Conservation (phyloP, 1,139 yeast species). For the Candida sojae region DNA sequence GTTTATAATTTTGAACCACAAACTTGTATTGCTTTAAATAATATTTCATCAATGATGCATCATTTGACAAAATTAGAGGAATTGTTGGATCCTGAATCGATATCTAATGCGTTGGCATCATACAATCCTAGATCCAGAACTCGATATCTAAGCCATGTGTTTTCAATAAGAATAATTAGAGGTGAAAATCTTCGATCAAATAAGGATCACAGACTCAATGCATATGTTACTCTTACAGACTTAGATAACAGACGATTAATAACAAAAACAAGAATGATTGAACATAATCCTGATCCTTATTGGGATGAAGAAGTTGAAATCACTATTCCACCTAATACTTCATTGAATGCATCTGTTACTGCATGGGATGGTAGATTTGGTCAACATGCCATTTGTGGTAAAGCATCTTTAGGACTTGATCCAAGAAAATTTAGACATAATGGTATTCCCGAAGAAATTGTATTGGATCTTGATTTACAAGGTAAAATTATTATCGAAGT, state of each 20-base stretch:
- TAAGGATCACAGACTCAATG: slow-evolving; percentile 49
- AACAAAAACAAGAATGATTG: slow-evolving; percentile 71
- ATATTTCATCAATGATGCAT: slow-evolving; percentile 61
- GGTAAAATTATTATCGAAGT: slow-evolving; percentile 66
- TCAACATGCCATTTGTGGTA: slow-evolving; percentile 69
- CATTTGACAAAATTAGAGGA: slow-evolving; percentile 64
- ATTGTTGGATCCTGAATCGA: slow-evolving; percentile 59
- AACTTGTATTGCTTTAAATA: slow-evolving; percentile 77
- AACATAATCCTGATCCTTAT: slow-evolving; percentile 66
- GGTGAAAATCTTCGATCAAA: slow-evolving; percentile 63
- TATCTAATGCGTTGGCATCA: slow-evolving; percentile 48
- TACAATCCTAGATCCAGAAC: slow-evolving; percentile 32
- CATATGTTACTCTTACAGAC: slow-evolving; percentile 72
- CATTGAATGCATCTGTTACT: slow-evolving; percentile 53
- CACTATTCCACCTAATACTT: slow-evolving; percentile 40
- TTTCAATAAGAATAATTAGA: slow-evolving; percentile 62
- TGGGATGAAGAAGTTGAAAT: slow-evolving; percentile 92
- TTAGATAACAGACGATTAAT: slow-evolving; percentile 56
- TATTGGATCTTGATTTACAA: slow-evolving; percentile 65
- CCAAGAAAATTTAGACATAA: slow-evolving; percentile 67
- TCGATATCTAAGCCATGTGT: slow-evolving; percentile 52
- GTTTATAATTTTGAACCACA: slow-evolving; percentile 63
- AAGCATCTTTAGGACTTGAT: slow-evolving; percentile 63
- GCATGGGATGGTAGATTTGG: slow-evolving; percentile 74
- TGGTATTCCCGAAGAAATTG: slow-evolving; percentile 65